These are phyloP conservation scores for Suillus paluster DNA, from an alignment of 768 basidiomycete genomes.

Conservation along the genomic window DNA sequence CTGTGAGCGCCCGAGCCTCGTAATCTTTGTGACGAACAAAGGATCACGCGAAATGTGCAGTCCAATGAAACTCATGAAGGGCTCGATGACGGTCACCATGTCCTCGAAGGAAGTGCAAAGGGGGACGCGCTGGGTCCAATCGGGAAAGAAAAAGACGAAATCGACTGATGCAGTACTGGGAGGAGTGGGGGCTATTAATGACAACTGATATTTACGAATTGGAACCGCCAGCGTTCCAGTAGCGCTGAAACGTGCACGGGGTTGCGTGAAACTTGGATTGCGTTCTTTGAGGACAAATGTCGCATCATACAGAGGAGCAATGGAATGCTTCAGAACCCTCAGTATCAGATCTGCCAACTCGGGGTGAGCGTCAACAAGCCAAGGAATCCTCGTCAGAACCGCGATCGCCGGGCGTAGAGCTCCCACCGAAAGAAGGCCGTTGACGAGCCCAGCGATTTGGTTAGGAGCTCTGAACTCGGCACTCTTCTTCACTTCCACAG, in stretches of 20 bases:
- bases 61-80: slow-evolving; percentile 79
- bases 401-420: slow-evolving; percentile 78
- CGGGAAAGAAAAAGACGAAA: slow-evolving; percentile 90
- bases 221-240: slow-evolving; percentile 56
- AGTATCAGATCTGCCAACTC: slow-evolving; percentile 89
- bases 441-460: slow-evolving; percentile 81
- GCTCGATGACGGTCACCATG: slow-evolving; percentile 74
- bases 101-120: slow-evolving; percentile 68
- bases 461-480: slow-evolving; percentile 53
- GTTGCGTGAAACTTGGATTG: slow-evolving; percentile 62
- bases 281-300: slow-evolving; percentile 58
- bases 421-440: slow-evolving; percentile 85
- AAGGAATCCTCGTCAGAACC: slow-evolving; percentile 82
- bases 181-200: slow-evolving; percentile 79
- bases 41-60: slow-evolving; percentile 82
- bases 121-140: slow-evolving; percentile 77
- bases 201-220: slow-evolving; percentile 67
- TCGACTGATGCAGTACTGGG: slow-evolving; percentile 74
- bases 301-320: slow-evolving; percentile 67
- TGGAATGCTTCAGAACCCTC: slow-evolving; percentile 70
- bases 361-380: slow-evolving; percentile 79
- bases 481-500: slow-evolving; percentile 41
- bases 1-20: slow-evolving; percentile 75
- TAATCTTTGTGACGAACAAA: slow-evolving; percentile 76
- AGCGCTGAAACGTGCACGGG: slow-evolving; percentile 66